Conservation (phyloP, 2,329 filamentous ascomycete species). For the Metarhizium rileyi region DNA sequence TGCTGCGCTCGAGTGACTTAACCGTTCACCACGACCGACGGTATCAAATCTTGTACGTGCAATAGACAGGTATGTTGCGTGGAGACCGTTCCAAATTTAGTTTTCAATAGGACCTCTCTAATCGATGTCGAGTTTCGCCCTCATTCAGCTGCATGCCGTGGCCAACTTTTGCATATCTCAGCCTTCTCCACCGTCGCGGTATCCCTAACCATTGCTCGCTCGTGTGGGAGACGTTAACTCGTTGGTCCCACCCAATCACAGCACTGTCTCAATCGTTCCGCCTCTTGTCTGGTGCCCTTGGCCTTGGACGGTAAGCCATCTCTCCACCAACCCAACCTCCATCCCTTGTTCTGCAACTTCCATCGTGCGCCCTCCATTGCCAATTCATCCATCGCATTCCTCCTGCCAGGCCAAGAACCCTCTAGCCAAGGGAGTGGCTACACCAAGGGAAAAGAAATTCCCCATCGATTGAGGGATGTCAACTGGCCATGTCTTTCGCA, state of each 20-base stretch:
- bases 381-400: slow-evolving; percentile 16
- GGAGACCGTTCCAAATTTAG: slow-evolving; percentile 7
- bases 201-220: slow-evolving; percentile 33
- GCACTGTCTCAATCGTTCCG: slow-evolving; percentile 36
- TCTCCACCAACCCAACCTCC: slow-evolving; percentile 14
- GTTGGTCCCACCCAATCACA: slow-evolving; percentile 46
- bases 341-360: not conserved
- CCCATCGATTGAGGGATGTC: slow-evolving; percentile 8
- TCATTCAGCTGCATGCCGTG: slow-evolving; percentile 28
- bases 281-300: slow-evolving; percentile 22
- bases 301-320: slow-evolving; percentile 44
- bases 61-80: slow-evolving; percentile 18
- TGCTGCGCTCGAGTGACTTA: not conserved
- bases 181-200: slow-evolving; percentile 33
- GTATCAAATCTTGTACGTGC: not conserved
- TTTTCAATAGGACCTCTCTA: slow-evolving; percentile 8
- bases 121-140: slow-evolving; percentile 7
- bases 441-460: slow-evolving; percentile 10
- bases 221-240: slow-evolving; percentile 56
- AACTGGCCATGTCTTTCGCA: slow-evolving; percentile 11
- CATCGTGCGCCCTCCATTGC: slow-evolving; percentile 6
- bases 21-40: not conserved
- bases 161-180: slow-evolving; percentile 23
- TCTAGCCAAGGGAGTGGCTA: slow-evolving; percentile 19
- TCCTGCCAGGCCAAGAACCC: slow-evolving; percentile 17